These are phyloP conservation scores for Phytopythium boreale DNA, from an alignment of 352 stramenopile species.

Conservation along the genomic window DNA sequence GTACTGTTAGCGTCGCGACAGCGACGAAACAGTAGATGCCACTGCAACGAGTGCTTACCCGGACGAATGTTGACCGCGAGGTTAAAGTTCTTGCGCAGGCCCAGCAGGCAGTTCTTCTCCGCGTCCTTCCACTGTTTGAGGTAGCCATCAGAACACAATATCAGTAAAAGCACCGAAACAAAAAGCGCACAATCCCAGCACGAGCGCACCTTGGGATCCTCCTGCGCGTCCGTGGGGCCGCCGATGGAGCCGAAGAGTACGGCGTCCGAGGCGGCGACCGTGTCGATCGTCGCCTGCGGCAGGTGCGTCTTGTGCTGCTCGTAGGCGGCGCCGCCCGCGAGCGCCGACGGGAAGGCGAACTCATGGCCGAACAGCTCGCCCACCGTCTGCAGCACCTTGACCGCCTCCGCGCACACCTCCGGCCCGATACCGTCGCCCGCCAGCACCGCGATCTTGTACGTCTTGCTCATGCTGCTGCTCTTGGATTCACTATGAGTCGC, in stretches of 20 bases:
- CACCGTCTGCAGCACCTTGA: constrained; percentile 87
- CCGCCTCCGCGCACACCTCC: constrained; percentile 95
- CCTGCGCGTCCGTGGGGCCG: constrained; percentile 91
- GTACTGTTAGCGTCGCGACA: background rate
- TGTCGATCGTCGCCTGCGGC: constrained; percentile 92
- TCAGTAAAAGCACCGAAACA: background rate
- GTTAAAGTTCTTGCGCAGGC: constrained; percentile 97
- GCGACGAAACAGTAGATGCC: too few species aligned
- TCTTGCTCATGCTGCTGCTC: constrained; percentile 31
- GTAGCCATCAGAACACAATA: background rate
- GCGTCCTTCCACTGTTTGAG: constrained; percentile 73
- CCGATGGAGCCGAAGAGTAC: constrained; percentile 98
- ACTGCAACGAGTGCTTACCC: constrained; percentile 11
- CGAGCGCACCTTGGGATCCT: constrained; percentile 65
- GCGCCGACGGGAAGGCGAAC: constrained; percentile 92
- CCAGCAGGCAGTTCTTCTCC: constrained; percentile 96
- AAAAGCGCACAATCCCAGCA: background rate
- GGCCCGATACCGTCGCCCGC: constrained; percentile 98
- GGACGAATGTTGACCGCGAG: constrained; percentile 98
- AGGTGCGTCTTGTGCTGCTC: constrained; percentile 91
- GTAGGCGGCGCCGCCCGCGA: constrained; percentile 96
- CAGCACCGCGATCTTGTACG: constrained; percentile 93
- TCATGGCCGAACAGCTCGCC: constrained; percentile 83
- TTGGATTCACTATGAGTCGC: background rate
- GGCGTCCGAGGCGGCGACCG: constrained; percentile 85